Evolutionary conservation across 2,329 filamentous ascomycete species (phyloP).

Genomic region (Dothistroma pini): DNA sequence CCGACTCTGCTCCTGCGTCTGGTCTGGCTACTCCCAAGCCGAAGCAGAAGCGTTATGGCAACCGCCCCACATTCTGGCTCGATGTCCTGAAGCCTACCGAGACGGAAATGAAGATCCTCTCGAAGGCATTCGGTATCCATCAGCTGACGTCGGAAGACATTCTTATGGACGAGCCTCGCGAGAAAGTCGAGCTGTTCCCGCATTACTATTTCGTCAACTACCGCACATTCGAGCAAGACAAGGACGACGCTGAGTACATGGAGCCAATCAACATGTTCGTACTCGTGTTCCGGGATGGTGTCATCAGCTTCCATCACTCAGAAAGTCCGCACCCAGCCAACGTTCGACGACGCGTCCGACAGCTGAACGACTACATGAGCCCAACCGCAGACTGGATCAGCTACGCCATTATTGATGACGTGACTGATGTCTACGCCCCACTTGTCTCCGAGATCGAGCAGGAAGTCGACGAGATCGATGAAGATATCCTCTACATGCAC

Average conservation of each 20-base stretch:
- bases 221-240: slow-evolving; percentile 93
- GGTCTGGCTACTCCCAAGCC: slow-evolving; percentile 30
- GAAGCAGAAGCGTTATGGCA: slow-evolving; percentile 53
- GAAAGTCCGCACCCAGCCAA: slow-evolving; percentile 94
- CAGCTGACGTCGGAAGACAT: slow-evolving; percentile 95
- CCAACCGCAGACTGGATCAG: slow-evolving; percentile 97
- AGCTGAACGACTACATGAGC: slow-evolving; percentile 89
- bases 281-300: slow-evolving; percentile 91
- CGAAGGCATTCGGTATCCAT: slow-evolving; percentile 92
- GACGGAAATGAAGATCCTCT: slow-evolving; percentile 89
- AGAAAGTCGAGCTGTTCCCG: slow-evolving; percentile 96
- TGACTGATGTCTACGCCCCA: slow-evolving; percentile 92
- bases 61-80: slow-evolving; percentile 93
- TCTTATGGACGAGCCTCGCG: slow-evolving; percentile 92
- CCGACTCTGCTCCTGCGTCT: slow-evolving; percentile 18
- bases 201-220: slow-evolving; percentile 99
- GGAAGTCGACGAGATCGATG: slow-evolving; percentile 96
- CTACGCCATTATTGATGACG: slow-evolving; percentile 96
- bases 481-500: slow-evolving; percentile 80
- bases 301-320: slow-evolving; percentile 96
- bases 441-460: slow-evolving; percentile 91
- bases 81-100: slow-evolving; percentile 90
- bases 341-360: slow-evolving; percentile 86
- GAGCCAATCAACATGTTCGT: slow-evolving; percentile 98
- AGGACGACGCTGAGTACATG: slow-evolving; percentile 81